Evolutionary conservation across 2,329 filamentous ascomycete genomes (phyloP).

Genomic region (Fusarium sp.): DNA sequence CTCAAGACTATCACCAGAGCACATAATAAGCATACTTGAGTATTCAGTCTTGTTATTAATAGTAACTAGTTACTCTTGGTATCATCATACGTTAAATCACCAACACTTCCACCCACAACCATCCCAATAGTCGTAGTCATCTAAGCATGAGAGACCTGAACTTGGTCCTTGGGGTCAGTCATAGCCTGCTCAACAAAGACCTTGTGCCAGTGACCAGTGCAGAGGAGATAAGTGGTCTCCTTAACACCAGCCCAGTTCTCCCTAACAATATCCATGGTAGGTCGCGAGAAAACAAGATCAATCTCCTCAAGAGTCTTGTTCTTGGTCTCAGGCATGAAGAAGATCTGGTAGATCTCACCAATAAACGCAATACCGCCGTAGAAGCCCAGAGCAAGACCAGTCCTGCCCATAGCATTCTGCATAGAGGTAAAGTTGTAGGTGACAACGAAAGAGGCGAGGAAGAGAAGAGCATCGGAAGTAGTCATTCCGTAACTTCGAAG

Average conservation of each 20-base stretch:
- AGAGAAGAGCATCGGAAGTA: conserved; percentile 74
- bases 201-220: conserved; percentile 37
- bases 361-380: conserved; percentile 79
- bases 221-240: conserved; percentile 46
- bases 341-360: conserved; percentile 77
- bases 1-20: neutral
- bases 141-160: conserved; percentile 14
- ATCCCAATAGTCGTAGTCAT: neutral
- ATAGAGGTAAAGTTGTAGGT: conserved; percentile 81
- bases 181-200: conserved; percentile 44
- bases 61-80: conserved; percentile 13
- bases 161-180: conserved; percentile 19
- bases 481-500: conserved; percentile 80
- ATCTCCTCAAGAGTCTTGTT: conserved; percentile 77
- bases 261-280: conserved; percentile 70
- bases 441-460: conserved; percentile 78
- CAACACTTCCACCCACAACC: neutral
- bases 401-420: conserved; percentile 74
- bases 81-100: conserved; percentile 22
- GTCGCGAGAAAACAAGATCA: conserved; percentile 72
- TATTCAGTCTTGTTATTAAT: neutral
- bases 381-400: conserved; percentile 76
- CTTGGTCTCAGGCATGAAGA: conserved; percentile 83
- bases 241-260: conserved; percentile 62
- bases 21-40: neutral